Conservation (phyloP, 2,329 filamentous ascomycete genomes). For the Aspergillaceae sp. region DNA sequence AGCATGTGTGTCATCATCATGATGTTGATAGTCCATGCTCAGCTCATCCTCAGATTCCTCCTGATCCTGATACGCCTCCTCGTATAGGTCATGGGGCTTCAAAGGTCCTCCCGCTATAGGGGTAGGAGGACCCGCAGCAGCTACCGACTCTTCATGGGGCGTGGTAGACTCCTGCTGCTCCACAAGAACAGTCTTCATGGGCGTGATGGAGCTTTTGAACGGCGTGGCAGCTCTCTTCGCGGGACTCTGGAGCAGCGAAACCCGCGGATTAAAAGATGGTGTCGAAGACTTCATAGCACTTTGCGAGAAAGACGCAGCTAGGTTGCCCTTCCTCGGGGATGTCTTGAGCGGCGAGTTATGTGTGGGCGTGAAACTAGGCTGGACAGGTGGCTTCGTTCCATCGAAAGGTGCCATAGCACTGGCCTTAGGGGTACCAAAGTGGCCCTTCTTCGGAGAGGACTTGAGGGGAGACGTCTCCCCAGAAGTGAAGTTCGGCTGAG, state of each 20-base stretch:
- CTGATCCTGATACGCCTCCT: constrained; percentile 4
- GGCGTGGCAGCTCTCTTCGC: constrained; percentile 36
- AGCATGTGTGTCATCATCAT: background rate
- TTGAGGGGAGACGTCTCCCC: constrained; percentile 33
- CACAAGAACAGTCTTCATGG: constrained; percentile 6
- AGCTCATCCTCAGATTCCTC: constrained; percentile 7
- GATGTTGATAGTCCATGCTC: no score
- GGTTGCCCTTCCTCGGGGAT: constrained; percentile 18
- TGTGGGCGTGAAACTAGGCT: constrained; percentile 11
- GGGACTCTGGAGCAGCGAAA: constrained; percentile 36
- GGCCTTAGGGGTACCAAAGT: constrained; percentile 11
- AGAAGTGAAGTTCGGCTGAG: constrained; percentile 20
- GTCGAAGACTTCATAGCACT: constrained; percentile 26
- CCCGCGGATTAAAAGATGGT: constrained; percentile 23
- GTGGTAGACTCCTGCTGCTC: background rate
- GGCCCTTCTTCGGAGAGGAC: constrained; percentile 35
- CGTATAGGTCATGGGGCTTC: background rate
- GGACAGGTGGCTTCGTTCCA: constrained; percentile 3
- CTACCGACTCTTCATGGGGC: background rate
- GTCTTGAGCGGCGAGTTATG: constrained; percentile 14
- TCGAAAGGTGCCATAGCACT: constrained; percentile 6
- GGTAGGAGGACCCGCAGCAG: background rate
- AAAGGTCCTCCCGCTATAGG: background rate
- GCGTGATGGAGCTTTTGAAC: constrained; percentile 24
- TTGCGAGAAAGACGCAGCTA: constrained; percentile 29